Percentiles rank a stretch among this genome's conserved stretches.
phyloP scores from a whole-genome alignment of 2,329 filamentous ascomycete genomes.

The Didymella pinodella region DNA sequence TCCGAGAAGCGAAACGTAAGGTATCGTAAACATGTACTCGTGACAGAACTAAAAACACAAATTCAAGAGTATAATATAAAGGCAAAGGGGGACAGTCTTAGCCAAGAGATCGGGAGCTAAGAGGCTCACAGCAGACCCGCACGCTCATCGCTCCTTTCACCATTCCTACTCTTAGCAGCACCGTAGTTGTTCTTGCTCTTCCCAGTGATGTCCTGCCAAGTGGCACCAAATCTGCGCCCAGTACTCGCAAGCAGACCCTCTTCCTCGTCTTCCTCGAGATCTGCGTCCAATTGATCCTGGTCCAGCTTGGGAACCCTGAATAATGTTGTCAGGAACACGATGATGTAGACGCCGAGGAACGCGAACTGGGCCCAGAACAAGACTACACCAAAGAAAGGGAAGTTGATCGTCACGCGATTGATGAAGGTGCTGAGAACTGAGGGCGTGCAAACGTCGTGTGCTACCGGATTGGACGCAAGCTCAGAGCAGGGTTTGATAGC shows the following conservation, averaged over 20 bases:
- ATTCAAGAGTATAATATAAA: background rate
- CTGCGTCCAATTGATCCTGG: slow-evolving; percentile 80
- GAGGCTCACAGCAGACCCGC: slow-evolving; percentile 4
- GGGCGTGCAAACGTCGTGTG: slow-evolving; percentile 84
- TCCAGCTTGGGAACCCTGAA: slow-evolving; percentile 82
- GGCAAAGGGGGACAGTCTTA: background rate
- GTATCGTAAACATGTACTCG: slow-evolving; percentile 13
- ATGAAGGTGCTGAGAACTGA: slow-evolving; percentile 91
- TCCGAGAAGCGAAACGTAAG: slow-evolving; percentile 2
- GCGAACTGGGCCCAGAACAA: slow-evolving; percentile 96
- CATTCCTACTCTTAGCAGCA: slow-evolving; percentile 36
- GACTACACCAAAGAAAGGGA: slow-evolving; percentile 92
- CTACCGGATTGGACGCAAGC: slow-evolving; percentile 71
- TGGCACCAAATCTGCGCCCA: slow-evolving; percentile 80
- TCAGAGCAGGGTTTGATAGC: slow-evolving; percentile 86
- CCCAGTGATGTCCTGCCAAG: slow-evolving; percentile 87
- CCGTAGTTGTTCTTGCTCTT: slow-evolving; percentile 52
- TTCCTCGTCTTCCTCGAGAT: slow-evolving; percentile 90
- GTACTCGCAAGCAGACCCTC: slow-evolving; percentile 89
- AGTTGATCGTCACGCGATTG: slow-evolving; percentile 90
- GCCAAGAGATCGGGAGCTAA: background rate
- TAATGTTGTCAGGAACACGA: slow-evolving; percentile 80
- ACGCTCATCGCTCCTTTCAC: slow-evolving; percentile 26
- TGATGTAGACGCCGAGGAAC: slow-evolving; percentile 82
- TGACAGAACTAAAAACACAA: background rate